A percentile compares a stretch with the other conserved stretches of the same genome.
These are phyloP conservation scores for Hypomontagnella monticulosa DNA, from an alignment of 495 filamentous ascomycete species.

Conservation along the genomic window DNA sequence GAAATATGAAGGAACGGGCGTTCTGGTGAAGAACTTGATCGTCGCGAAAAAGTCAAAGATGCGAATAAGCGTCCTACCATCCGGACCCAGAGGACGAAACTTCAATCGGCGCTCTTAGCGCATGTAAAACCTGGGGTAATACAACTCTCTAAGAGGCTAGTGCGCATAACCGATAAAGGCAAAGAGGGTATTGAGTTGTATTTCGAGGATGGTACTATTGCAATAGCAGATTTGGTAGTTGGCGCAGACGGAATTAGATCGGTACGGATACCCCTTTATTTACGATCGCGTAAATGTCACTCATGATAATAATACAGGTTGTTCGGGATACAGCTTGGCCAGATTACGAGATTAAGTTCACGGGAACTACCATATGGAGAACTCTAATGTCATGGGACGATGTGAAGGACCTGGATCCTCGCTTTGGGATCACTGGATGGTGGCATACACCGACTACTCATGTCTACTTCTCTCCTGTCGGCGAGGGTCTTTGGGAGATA, in stretches of 20 bases:
- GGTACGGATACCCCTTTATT: conserved; percentile 41
- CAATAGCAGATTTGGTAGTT: conserved; percentile 58
- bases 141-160: conserved; percentile 52
- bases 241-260: conserved; percentile 64
- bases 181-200: conserved; percentile 44
- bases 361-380: conserved; percentile 54
- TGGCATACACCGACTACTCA: conserved; percentile 58
- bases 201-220: conserved; percentile 53
- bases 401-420: conserved; percentile 49
- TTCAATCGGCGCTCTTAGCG: conserved; percentile 53
- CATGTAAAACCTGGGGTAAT: conserved; percentile 52
- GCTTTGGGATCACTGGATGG: conserved; percentile 55
- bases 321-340: conserved; percentile 45
- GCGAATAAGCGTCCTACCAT: conserved; percentile 30
- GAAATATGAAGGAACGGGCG: conserved; percentile 42
- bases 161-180: conserved; percentile 42
- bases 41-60: conserved; percentile 29
- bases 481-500: conserved; percentile 51
- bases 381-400: conserved; percentile 47
- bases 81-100: conserved; percentile 52
- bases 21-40: conserved; percentile 44
- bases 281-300: conserved; percentile 9
- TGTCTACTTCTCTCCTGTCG: conserved; percentile 56
- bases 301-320: conserved; percentile 31
- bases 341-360: conserved; percentile 52